phyloP scores from a whole-genome alignment of 2,329 filamentous ascomycete genomes.

The Aphanocladium album region DNA sequence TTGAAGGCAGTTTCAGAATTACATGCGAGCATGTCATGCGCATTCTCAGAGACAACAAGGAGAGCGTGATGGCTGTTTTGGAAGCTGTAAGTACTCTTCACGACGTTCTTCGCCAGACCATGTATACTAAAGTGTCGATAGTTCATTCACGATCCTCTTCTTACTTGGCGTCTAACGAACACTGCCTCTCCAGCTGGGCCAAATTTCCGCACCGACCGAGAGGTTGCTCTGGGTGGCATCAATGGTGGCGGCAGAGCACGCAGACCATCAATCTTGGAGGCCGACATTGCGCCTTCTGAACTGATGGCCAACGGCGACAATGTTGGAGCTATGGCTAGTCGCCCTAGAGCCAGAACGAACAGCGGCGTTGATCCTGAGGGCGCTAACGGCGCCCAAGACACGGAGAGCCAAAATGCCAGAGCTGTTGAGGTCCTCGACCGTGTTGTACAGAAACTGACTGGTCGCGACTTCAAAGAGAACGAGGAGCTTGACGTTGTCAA shows the following conservation, averaged over 20 bases:
- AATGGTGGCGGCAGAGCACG: conserved; percentile 49
- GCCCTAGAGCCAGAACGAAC: conserved; percentile 55
- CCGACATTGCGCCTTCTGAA: conserved; percentile 54
- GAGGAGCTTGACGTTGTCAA: conserved; percentile 80
- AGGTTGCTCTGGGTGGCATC: conserved; percentile 43
- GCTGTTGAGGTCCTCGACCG: conserved; percentile 87
- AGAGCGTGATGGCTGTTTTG: conserved; percentile 95
- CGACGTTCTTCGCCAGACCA: not conserved
- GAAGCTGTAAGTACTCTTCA: conserved; percentile 72
- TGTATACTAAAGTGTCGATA: conserved; percentile 29
- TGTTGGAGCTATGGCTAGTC: conserved; percentile 42
- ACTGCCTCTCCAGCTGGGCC: conserved; percentile 59
- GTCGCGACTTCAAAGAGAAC: conserved; percentile 80
- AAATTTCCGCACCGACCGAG: conserved; percentile 60
- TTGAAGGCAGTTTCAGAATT: conserved; percentile 96
- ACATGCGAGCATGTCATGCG: conserved; percentile 99
- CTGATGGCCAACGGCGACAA: conserved; percentile 44
- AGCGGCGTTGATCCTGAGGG: conserved; percentile 42
- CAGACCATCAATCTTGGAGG: conserved; percentile 65
- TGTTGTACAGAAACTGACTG: conserved; percentile 93
- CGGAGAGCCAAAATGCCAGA: conserved; percentile 86
- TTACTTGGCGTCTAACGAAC: conserved; percentile 86
- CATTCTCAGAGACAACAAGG: conserved; percentile 92
- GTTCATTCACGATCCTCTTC: conserved; percentile 99
- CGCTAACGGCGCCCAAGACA: conserved; percentile 33